Evolutionary conservation across 1,139 yeast species (phyloP), one percentile per base, ranked within the genome.

Genomic region (Lodderomyces metapsilosis): DNA sequence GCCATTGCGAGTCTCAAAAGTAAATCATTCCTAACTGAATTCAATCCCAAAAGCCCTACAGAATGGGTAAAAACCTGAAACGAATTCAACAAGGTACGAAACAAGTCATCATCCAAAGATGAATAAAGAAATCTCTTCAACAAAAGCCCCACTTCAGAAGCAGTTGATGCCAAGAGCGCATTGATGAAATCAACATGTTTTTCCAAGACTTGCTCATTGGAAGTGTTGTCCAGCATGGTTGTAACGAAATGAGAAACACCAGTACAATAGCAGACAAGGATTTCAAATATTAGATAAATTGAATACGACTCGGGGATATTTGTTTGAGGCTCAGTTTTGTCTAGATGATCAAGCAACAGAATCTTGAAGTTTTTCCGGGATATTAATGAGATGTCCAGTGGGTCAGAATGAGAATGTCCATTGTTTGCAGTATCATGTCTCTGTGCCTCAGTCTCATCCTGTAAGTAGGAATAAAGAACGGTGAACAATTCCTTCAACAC

Each of bases 21-120:
- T 36, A 86, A 73, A 2, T 78, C 75, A 54, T 87, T 86, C 40
- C 95, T 66, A 11, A 83, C 70, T 0, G 66, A 64, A 1, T 61
- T 54, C 16, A 84, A 57, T 0, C 80, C 81, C 24, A 89, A 62
- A n/a, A 87, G 65, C 0, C 97, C 97, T 0, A 92, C 74, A 0
- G 92, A 80, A 56, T 89, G 96, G 4, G 95, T 78, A 40, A 86
- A 71, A 48, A 83, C 83, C 58, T 91, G 97, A 7, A 87, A 69
- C 0, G 95, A 77, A 37, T 95, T 69, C 2, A 89, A 80, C 12
- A 80, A 54, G 10, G 68, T 62, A 45, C 84, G 87, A 56, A 87
- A 72, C 18, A 80, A 56, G 16, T 84, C 91, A 43, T 75, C 72
- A 53, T 88, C 95, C 59, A 87, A 64, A 2, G 82, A 68, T 0